Evolutionary conservation across 1,284 basidiomycete genomes (phyloP).

Genomic region (Phellopilus nigrolimitatus): DNA sequence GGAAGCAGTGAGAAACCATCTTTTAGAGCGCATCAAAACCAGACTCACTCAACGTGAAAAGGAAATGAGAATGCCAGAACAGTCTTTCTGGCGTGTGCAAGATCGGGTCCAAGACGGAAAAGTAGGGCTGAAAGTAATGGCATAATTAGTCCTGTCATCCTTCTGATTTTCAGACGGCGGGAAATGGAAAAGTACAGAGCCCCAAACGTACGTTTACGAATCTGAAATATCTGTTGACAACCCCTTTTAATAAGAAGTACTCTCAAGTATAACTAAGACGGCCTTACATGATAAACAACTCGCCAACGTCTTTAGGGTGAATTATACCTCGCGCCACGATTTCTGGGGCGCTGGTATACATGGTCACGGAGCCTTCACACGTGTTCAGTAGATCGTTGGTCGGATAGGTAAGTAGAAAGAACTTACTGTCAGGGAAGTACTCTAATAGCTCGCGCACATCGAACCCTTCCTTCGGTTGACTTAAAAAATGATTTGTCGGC

Average conservation of each 20-base stretch:
- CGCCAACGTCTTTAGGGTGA: conserved; percentile 51
- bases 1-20: not conserved
- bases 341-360: conserved; percentile 28
- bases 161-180: no score
- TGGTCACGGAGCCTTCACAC: conserved; percentile 5
- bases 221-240: conserved; percentile 43
- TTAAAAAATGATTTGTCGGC: conserved; percentile 3
- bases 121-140: conserved; percentile 40
- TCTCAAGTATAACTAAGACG: not conserved
- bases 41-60: conserved; percentile 57
- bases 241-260: not conserved
- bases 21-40: conserved; percentile 1
- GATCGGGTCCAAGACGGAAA: conserved; percentile 49
- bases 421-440: conserved; percentile 18
- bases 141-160: not conserved
- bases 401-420: not conserved
- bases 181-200: not conserved
- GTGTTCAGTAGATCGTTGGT: not conserved
- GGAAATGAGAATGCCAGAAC: conserved; percentile 47
- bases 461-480: conserved; percentile 6
- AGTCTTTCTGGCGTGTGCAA: conserved; percentile 49
- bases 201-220: conserved; percentile 41
- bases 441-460: conserved; percentile 10
- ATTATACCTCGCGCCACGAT: conserved; percentile 43
- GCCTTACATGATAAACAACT: conserved; percentile 53